phyloP scores from a whole-genome alignment of 345 rosid genomes.

The Melaleuca alternifolia region DNA sequence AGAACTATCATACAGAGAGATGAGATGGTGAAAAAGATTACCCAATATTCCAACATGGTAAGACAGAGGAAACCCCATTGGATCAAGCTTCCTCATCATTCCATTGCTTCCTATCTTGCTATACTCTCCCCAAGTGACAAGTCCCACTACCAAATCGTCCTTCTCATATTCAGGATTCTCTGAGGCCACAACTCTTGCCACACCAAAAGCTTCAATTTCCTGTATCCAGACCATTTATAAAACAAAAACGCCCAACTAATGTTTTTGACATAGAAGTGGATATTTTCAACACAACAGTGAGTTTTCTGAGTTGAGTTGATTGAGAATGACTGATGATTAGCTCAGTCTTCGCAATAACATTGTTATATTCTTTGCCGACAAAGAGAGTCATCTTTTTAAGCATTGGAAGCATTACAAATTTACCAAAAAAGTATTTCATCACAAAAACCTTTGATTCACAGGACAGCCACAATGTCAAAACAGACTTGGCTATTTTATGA shows the following conservation, averaged over 20 bases:
- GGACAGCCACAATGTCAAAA: neutral
- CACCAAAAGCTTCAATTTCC: slow-evolving; percentile 41
- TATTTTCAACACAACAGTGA: neutral
- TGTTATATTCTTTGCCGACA: neutral
- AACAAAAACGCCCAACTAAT: neutral
- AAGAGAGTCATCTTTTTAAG: neutral
- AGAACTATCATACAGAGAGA: neutral
- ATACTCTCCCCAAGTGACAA: slow-evolving; percentile 45
- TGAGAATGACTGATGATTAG: neutral
- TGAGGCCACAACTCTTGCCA: slow-evolving; percentile 39
- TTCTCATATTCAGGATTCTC: slow-evolving; percentile 30
- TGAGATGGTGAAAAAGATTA: neutral
- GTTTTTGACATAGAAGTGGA: neutral
- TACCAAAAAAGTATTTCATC: neutral
- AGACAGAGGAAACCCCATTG: slow-evolving; percentile 54
- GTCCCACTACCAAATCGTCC: slow-evolving; percentile 38
- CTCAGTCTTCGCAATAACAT: neutral
- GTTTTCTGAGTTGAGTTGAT: neutral
- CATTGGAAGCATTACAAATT: neutral
- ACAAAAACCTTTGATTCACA: neutral
- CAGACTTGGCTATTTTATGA: neutral
- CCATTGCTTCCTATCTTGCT: slow-evolving; percentile 25
- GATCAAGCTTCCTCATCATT: slow-evolving; percentile 30
- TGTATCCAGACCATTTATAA: neutral
- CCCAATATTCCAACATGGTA: slow-evolving; percentile 45